Evolutionary conservation across 495 filamentous ascomycete species (phyloP), one percentile per base, ranked within the genome.

Genomic region (Physcia stellaris): DNA sequence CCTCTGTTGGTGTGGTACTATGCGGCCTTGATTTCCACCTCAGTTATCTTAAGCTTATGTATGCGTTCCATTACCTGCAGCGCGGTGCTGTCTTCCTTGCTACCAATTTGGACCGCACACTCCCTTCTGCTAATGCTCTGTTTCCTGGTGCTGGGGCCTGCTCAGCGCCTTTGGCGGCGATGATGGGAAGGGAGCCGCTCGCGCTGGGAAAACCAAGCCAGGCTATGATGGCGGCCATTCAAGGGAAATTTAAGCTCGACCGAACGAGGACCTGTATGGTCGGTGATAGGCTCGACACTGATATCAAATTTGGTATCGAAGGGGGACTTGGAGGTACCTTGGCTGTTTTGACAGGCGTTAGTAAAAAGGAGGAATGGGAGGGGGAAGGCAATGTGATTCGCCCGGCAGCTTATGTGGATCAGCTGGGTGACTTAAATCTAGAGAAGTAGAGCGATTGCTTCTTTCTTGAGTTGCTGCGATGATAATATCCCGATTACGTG

Each of bases 171-270:
- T 57, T 99, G 36, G 66, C 77, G 30, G 79, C 80, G 56, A 87
- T 88, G 76, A 63, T 73, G 39, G 58, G 60, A 50, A 51, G 71
- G 59, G 63, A 79, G 49, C 86, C 88, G 1, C 52, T 83, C 24
- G 74, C 83, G 4, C 58, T 95, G 31, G 90, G 90, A 7, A 99
- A 99, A 60, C 92, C 90, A 4, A 93, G 83, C 47, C 83, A 94
- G 64, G 87, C 86, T 9, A 96, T 98, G 90, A 94, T 98, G 90
- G 87, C 95, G 61, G 83, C 92, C 5, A 80, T 98, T 51, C 88
- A 96, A 66, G 88, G 88, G 23, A 94, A 88, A 59, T 94, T 95
- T 54, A 64, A 72, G 39, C 80, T 98, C 37, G 83, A 96, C 54
- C 73, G 86, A 27, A 75, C 64, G 32, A 75, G 74, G 35, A 77